Evolutionary conservation across 768 basidiomycete genomes (phyloP).

Genomic region (Lentinula detonsa): DNA sequence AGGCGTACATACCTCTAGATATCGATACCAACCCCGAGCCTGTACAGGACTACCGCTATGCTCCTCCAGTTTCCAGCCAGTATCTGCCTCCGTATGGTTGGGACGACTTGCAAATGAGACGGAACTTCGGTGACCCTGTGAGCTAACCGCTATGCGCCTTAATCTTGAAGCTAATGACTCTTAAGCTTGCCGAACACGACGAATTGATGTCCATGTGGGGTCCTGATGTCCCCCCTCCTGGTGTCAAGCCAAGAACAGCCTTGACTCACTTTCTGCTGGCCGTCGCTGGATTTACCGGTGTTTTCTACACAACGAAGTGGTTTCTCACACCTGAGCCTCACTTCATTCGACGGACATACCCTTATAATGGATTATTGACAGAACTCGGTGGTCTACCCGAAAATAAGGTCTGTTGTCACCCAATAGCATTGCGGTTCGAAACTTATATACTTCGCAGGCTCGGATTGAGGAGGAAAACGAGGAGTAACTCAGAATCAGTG

Average conservation of each 20-base stretch:
- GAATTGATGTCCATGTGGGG: slow-evolving; percentile 87
- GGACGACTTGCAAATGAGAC: slow-evolving; percentile 70
- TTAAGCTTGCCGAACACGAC: slow-evolving; percentile 73
- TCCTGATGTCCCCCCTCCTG: slow-evolving; percentile 56
- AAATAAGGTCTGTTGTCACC: slow-evolving; percentile 54
- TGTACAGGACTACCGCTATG: slow-evolving; percentile 67
- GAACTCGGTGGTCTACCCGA: slow-evolving; percentile 77
- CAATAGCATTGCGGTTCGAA: neutral
- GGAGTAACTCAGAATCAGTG: neutral
- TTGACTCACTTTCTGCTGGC: slow-evolving; percentile 62
- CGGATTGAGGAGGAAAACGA: slow-evolving; percentile 6
- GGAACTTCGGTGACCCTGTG: slow-evolving; percentile 80
- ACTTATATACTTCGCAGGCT: slow-evolving; percentile 1
- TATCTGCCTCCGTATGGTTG: slow-evolving; percentile 60
- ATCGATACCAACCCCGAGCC: slow-evolving; percentile 43
- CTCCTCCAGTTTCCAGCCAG: slow-evolving; percentile 64
- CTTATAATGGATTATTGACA: slow-evolving; percentile 64
- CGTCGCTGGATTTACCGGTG: slow-evolving; percentile 52
- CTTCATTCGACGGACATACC: slow-evolving; percentile 68
- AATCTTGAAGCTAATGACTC: slow-evolving; percentile 3
- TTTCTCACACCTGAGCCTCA: slow-evolving; percentile 55
- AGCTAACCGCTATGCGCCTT: slow-evolving; percentile 15
- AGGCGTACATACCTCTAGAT: slow-evolving; percentile 20
- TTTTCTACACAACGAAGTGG: slow-evolving; percentile 55
- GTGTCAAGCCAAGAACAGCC: slow-evolving; percentile 50